These are phyloP conservation scores for Russula vinacea DNA, from an alignment of 768 basidiomycete species.

Conservation along the genomic window DNA sequence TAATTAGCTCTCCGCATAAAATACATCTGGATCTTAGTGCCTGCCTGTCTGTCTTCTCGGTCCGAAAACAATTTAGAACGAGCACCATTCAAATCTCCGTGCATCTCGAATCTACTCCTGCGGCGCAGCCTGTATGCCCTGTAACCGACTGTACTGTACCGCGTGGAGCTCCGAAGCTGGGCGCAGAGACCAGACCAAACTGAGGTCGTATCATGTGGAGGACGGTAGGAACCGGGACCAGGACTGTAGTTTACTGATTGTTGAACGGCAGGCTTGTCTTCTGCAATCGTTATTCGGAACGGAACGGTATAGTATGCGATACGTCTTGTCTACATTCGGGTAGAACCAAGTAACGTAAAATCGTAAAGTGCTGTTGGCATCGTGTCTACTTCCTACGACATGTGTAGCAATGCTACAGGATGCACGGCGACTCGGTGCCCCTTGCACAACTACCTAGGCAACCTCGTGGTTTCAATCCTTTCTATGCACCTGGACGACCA, in stretches of 20 bases:
- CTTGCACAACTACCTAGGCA: neutral
- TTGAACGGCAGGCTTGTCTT: neutral
- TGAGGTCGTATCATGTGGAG: neutral
- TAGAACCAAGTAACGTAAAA: no score
- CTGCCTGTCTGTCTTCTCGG: neutral
- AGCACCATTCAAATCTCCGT: conserved; percentile 24
- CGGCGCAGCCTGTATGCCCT: neutral
- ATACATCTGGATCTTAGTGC: no score
- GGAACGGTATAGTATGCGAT: neutral
- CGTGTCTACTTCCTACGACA: neutral
- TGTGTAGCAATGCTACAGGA: neutral
- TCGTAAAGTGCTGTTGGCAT: neutral
- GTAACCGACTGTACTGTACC: no score
- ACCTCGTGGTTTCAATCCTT: neutral
- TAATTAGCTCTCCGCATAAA: neutral
- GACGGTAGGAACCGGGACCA: neutral
- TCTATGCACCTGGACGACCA: neutral
- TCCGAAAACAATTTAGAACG: neutral
- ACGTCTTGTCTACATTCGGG: neutral
- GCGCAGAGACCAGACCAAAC: neutral
- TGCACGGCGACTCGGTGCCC: no score
- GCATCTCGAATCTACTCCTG: neutral
- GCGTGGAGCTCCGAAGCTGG: neutral
- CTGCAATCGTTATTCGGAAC: neutral
- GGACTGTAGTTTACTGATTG: neutral